Evolutionary conservation across 1,284 basidiomycete species (phyloP).

Genomic region (Malassezia caprae): DNA sequence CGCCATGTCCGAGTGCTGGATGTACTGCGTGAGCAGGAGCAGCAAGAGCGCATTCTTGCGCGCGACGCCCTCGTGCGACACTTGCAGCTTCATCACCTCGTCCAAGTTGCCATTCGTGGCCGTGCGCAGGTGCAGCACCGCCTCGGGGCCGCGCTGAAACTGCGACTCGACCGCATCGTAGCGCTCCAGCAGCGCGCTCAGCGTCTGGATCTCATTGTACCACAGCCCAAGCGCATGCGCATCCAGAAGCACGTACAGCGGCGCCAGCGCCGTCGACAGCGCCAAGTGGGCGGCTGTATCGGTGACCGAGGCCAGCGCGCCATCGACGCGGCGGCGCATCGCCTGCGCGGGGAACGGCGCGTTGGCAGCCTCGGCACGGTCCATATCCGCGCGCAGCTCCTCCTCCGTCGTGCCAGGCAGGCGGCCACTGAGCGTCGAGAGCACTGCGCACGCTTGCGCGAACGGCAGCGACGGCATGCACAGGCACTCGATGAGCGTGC

Average conservation of each 20-base stretch:
- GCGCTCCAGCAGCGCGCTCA: slow-evolving; percentile 62
- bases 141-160: slow-evolving; percentile 82
- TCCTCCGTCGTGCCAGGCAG: slow-evolving; percentile 72
- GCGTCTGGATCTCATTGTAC: slow-evolving; percentile 68
- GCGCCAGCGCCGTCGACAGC: slow-evolving; percentile 56
- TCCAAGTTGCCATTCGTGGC: slow-evolving; percentile 85
- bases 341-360: slow-evolving; percentile 72
- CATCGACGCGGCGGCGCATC: slow-evolving; percentile 64
- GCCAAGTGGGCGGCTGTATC: slow-evolving; percentile 7
- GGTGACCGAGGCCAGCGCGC: slow-evolving; percentile 27
- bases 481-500: slow-evolving; percentile 68
- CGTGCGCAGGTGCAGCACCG: slow-evolving; percentile 79
- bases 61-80: slow-evolving; percentile 89
- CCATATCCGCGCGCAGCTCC: slow-evolving; percentile 67
- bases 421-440: slow-evolving; percentile 82
- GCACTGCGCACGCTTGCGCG: slow-evolving; percentile 70
- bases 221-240: slow-evolving; percentile 66
- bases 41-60: slow-evolving; percentile 83
- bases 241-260: slow-evolving; percentile 68
- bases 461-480: slow-evolving; percentile 80
- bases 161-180: slow-evolving; percentile 80
- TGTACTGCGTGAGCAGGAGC: slow-evolving; percentile 63
- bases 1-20: slow-evolving; percentile 32
- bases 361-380: slow-evolving; percentile 62
- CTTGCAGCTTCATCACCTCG: slow-evolving; percentile 72